These are phyloP conservation scores for Nicotiana sylvestris DNA, from an alignment of 257 asterid species.

Conservation along the genomic window DNA sequence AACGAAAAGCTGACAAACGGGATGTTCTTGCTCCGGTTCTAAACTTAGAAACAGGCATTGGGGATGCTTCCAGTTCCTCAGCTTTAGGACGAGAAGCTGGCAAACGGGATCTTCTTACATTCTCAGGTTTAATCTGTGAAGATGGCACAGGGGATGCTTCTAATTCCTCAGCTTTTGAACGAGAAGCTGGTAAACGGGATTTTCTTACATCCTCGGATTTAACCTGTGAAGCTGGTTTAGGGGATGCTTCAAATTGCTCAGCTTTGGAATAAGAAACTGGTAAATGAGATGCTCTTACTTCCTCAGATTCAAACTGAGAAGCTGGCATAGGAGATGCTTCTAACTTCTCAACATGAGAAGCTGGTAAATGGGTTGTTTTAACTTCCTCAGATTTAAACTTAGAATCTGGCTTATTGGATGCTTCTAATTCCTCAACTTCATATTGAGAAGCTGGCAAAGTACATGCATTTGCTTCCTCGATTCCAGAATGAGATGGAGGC, in stretches of 20 bases:
- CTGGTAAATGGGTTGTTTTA: not conserved
- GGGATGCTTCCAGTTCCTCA: constrained; percentile 8
- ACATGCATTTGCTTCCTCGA: not conserved
- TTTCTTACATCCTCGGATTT: constrained; percentile 11
- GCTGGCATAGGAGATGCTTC: constrained; percentile 7
- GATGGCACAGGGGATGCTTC: not conserved
- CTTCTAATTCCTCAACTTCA: constrained; percentile 2
- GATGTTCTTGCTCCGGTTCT: constrained; percentile 9
- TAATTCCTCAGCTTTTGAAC: not conserved
- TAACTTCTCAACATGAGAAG: constrained; percentile 3
- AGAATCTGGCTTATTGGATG: constrained; percentile 5
- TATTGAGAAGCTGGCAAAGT: not conserved
- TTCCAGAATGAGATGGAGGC: not conserved
- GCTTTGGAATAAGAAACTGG: constrained; percentile 7
- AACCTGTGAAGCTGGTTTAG: constrained; percentile 3
- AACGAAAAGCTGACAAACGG: not conserved
- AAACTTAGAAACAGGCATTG: constrained; percentile 10
- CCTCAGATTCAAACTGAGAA: not conserved
- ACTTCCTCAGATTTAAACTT: not conserved
- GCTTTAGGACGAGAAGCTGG: not conserved
- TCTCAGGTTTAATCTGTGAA: not conserved
- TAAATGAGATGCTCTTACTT: not conserved
- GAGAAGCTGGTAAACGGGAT: constrained; percentile 7
- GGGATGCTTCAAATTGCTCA: not conserved
- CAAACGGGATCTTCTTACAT: not conserved